Base-by-base conservation (phyloP, 805 yeast genomes). In the Danielia reshetovae region DNA sequence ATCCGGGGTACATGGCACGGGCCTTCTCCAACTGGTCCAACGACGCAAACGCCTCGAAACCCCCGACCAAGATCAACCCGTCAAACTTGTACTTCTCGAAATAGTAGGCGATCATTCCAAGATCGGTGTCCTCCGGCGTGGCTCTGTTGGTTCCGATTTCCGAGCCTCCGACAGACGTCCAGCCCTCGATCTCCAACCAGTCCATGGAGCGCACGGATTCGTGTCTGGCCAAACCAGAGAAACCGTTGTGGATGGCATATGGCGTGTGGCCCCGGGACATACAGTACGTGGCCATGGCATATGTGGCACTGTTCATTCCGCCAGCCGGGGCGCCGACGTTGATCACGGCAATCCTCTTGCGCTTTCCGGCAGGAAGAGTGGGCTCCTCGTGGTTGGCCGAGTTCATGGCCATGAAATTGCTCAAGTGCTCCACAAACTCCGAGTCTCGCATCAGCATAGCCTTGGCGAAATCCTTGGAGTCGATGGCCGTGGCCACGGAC, bases 261-360 rank as follows among this genome's bases (percentile, higher is more conserved):
- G 94, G 85, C 27, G 69, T 77, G 69, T 93, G 98, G 16, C 98
- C 98, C 43, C 79, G 76, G 4, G 95, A 79, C 61, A 89, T 68
- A 63, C 95, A 81, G 69, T 86, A 90, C 12, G 85, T 67, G 5
- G 94, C 88, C 48, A 89, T 88, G n/a, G 97, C 85, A 45, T 89
- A 75, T 8, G 88, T 79, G 3, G 96, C 96, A 42, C 93, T 78
- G 56, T 93, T 93, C 79, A 93, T 74, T 30, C 96, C 97, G 33
- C 95, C 96, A 9, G 97, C 90, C 16, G 98, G 96, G 0, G 98
- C 98, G 49, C 98, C 98, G 29, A 90, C 85, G 54, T 88, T 85
- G 35, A 93, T 74, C 42, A 93, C 81, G 35, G 93, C 98, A 48
- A 89, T 75, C 49, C 78, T 83, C 49, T 81, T 70, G 40, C 81